A percentile compares a stretch with the other conserved stretches of the same genome.
Evolutionary conservation across 164 flowering plant genomes (phyloP).

Genomic region (Piper longum): DNA sequence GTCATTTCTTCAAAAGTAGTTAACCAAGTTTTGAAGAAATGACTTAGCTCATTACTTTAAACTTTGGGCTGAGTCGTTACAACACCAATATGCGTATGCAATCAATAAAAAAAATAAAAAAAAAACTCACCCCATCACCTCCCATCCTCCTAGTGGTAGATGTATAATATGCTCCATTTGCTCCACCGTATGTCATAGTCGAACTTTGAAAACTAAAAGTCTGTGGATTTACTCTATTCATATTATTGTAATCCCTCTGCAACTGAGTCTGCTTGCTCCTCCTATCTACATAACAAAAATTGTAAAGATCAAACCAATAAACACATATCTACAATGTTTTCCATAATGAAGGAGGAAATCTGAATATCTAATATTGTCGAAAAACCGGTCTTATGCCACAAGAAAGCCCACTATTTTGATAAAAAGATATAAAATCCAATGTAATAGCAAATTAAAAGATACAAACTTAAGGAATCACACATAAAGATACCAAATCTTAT

Average conservation of each 20-base stretch:
- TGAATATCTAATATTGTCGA: too few relatives aligned
- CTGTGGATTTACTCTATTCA: constrained; percentile 17
- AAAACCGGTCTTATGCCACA: too few relatives aligned
- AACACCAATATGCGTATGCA: background rate
- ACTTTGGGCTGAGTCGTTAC: background rate
- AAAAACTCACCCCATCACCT: constrained; percentile 62
- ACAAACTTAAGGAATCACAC: too few relatives aligned
- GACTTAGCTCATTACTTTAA: too few relatives aligned
- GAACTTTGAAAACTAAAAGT: constrained; percentile 59
- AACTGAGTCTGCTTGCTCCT: constrained; percentile 11
- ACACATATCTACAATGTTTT: background rate
- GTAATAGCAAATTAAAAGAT: too few relatives aligned
- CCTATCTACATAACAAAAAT: constrained; percentile 16
- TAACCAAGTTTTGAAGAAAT: too few relatives aligned
- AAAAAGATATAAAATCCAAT: too few relatives aligned
- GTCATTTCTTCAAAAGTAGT: too few relatives aligned
- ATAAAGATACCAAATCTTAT: too few relatives aligned
- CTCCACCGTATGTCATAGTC: constrained; percentile 71
- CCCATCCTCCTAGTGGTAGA: constrained; percentile 60
- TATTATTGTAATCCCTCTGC: constrained; percentile 14
- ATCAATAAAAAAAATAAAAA: background rate
- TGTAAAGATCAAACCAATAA: too few relatives aligned
- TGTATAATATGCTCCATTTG: constrained; percentile 74
- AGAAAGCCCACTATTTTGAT: too few relatives aligned
- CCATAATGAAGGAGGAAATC: too few relatives aligned